Conservation (phyloP, 2,329 filamentous ascomycete genomes). For the Trichothecium roseum region DNA sequence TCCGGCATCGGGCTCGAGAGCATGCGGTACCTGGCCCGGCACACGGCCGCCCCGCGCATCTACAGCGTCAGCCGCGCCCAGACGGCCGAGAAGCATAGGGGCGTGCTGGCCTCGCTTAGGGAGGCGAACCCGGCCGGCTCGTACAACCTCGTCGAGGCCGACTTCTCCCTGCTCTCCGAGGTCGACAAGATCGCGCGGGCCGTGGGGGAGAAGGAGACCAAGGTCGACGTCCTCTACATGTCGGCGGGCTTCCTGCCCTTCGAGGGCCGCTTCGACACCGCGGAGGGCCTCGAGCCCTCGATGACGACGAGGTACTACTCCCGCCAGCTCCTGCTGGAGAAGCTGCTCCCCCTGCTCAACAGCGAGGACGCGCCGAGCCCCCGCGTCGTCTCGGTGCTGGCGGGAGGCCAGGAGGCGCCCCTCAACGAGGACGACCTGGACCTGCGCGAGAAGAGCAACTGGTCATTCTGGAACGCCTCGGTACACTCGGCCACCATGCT, state of each 20-base stretch:
- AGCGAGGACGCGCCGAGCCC: constrained; percentile 20
- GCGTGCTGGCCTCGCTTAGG: constrained; percentile 28
- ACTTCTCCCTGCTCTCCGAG: constrained; percentile 37
- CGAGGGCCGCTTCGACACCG: constrained; percentile 30
- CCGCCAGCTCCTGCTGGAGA: constrained; percentile 43
- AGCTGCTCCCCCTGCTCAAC: constrained; percentile 45
- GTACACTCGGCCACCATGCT: constrained; percentile 37
- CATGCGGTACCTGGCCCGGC: constrained; percentile 31
- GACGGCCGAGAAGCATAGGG: constrained; percentile 17
- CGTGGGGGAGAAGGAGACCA: constrained; percentile 28
- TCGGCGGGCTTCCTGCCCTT: constrained; percentile 22
- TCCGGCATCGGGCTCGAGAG: constrained; percentile 38
- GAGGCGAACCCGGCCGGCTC: constrained; percentile 29
- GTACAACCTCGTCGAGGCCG: constrained; percentile 35
- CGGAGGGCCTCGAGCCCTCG: constrained; percentile 43
- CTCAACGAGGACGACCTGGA: constrained; percentile 35
- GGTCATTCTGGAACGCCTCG: constrained; percentile 24
- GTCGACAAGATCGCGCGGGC: constrained; percentile 35
- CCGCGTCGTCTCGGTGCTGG: constrained; percentile 39
- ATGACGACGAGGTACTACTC: constrained; percentile 45
- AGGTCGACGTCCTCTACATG: constrained; percentile 34
- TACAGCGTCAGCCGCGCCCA: constrained; percentile 39
- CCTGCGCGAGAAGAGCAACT: constrained; percentile 23
- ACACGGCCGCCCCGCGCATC: constrained; percentile 27
- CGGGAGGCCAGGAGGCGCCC: constrained; percentile 35